phyloP scores from a whole-genome alignment of 1,284 basidiomycete genomes.

The Ustilago nuda region DNA sequence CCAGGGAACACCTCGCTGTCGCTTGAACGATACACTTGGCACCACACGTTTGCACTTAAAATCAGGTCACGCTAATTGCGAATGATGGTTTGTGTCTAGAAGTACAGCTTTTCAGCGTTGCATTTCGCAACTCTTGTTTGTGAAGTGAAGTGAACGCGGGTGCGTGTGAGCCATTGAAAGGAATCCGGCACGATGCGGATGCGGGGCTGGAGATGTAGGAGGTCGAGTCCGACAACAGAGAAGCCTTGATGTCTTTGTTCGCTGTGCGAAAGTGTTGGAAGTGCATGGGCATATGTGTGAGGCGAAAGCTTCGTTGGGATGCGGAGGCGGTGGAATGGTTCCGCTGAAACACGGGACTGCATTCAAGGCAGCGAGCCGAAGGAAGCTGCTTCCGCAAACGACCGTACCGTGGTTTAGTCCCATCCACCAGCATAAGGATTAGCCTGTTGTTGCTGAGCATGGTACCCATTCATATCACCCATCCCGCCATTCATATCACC shows the following conservation, averaged over 20 bases:
- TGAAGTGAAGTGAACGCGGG: background rate
- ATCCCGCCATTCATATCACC: slow-evolving; percentile 21
- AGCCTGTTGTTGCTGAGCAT: slow-evolving; percentile 5
- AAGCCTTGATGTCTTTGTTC: background rate
- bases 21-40: no score
- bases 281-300: background rate
- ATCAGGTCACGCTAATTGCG: background rate
- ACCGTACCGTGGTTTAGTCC: slow-evolving; percentile 14
- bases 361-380: background rate
- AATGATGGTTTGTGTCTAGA: slow-evolving; percentile 1
- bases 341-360: background rate
- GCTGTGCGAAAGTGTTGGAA: background rate
- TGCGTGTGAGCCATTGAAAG: no score
- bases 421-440: slow-evolving; percentile 36
- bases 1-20: no score
- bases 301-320: no score
- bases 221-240: no score
- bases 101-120: slow-evolving; percentile 20
- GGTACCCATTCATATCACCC: slow-evolving; percentile 34
- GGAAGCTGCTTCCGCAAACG: background rate
- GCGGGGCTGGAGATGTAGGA: no score
- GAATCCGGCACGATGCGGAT: no score
- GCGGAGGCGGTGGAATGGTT: no score
- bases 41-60: background rate
- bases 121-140: background rate